A percentile compares a stretch with the other conserved stretches of the same genome.
These are phyloP conservation scores for Phaeosphaeria sp. DNA, from an alignment of 2,329 filamentous ascomycete genomes.

Conservation along the genomic window DNA sequence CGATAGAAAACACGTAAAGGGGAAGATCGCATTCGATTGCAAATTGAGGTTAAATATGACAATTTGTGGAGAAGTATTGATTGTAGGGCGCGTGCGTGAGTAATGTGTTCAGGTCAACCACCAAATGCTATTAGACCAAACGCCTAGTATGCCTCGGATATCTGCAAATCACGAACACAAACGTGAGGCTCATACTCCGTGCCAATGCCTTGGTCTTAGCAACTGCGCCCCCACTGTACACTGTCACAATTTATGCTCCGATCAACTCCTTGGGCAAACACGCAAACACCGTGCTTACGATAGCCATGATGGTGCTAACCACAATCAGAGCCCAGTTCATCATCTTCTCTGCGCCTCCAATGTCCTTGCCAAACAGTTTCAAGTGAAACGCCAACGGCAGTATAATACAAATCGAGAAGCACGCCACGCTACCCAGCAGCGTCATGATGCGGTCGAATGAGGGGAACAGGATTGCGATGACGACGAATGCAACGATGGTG, in stretches of 20 bases:
- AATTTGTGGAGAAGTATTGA: neutral
- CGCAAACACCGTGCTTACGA: constrained; percentile 84
- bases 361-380: constrained; percentile 81
- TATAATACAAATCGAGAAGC: constrained; percentile 93
- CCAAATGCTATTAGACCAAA: neutral
- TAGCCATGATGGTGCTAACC: constrained; percentile 72
- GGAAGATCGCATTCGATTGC: neutral
- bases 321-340: constrained; percentile 74
- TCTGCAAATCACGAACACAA: neutral
- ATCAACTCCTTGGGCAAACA: constrained; percentile 75
- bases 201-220: neutral
- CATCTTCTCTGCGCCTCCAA: constrained; percentile 68
- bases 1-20: neutral
- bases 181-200: neutral
- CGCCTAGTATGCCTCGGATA: neutral
- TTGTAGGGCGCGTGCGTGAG: neutral
- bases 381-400: constrained; percentile 88
- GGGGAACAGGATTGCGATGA: constrained; percentile 76
- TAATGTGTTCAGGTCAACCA: neutral
- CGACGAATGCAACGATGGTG: constrained; percentile 74
- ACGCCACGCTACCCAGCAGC: constrained; percentile 86
- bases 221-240: neutral
- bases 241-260: constrained; percentile 5
- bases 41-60: neutral
- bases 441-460: constrained; percentile 91